These are phyloP conservation scores for Ceratobasidium sp. DNA, from an alignment of 1,284 basidiomycete species.

Conservation along the genomic window DNA sequence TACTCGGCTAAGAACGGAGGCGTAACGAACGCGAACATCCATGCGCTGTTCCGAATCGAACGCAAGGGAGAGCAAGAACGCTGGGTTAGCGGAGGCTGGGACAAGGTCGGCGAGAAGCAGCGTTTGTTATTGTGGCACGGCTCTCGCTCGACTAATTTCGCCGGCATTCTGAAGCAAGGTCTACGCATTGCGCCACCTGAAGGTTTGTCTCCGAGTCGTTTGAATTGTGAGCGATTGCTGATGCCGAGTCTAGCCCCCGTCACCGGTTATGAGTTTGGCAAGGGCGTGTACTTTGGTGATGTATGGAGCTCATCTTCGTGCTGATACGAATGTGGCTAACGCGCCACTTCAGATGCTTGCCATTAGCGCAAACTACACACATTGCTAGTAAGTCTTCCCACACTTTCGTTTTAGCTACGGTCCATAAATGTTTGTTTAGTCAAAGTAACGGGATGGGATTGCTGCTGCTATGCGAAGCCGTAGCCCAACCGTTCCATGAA, in stretches of 20 bases:
- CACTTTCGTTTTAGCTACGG: conserved; percentile 5
- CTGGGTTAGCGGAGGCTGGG: conserved; percentile 66
- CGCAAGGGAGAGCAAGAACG: conserved; percentile 66
- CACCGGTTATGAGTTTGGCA: conserved; percentile 65
- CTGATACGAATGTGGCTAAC: neutral
- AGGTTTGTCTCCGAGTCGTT: conserved; percentile 53
- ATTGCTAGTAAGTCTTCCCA: conserved; percentile 58
- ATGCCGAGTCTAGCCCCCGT: conserved; percentile 21
- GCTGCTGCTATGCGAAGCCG: conserved; percentile 72
- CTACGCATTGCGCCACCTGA: conserved; percentile 77
- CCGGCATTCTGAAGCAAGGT: conserved; percentile 75
- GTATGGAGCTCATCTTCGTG: conserved; percentile 49
- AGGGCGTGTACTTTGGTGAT: conserved; percentile 77
- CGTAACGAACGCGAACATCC: conserved; percentile 24
- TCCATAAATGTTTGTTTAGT: conserved; percentile 54
- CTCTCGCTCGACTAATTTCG: conserved; percentile 74
- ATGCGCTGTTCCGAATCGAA: conserved; percentile 47
- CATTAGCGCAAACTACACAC: conserved; percentile 55
- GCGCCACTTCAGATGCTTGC: conserved; percentile 26
- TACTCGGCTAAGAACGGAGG: conserved; percentile 52
- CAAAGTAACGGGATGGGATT: conserved; percentile 67
- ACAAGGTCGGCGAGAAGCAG: conserved; percentile 64
- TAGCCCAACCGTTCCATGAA: conserved; percentile 69
- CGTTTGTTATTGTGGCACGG: conserved; percentile 76
- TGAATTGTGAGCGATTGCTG: conserved; percentile 9